Percentiles rank a stretch among this genome's conserved stretches.
phyloP scores from a whole-genome alignment of 805 yeast species.

The Candida boleticola region DNA sequence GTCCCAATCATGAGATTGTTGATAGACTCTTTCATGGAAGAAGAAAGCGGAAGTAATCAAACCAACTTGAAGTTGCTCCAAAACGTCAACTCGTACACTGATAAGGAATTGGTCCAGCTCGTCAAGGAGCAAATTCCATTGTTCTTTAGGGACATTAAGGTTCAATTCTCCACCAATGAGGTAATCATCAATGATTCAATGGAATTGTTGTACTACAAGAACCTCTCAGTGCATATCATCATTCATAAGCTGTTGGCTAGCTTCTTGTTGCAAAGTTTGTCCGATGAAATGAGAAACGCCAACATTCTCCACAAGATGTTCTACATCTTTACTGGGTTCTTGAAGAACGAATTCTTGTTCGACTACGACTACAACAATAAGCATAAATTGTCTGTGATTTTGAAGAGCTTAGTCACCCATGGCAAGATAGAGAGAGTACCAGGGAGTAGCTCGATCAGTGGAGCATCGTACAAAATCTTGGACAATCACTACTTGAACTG shows the following conservation, averaged over 20 bases:
- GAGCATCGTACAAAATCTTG: slow-evolving; percentile 13
- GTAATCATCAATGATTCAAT: slow-evolving; percentile 45
- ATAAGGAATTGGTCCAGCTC: slow-evolving; percentile 21
- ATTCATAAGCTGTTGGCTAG: slow-evolving; percentile 50
- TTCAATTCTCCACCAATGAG: slow-evolving; percentile 19
- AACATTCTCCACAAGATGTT: slow-evolving; percentile 22
- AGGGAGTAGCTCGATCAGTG: slow-evolving; percentile 5
- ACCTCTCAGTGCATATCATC: slow-evolving; percentile 53
- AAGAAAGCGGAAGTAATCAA: slow-evolving; percentile 13
- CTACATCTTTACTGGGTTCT: slow-evolving; percentile 35
- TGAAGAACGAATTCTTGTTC: slow-evolving; percentile 42
- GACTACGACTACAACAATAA: slow-evolving; percentile 35
- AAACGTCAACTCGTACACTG: slow-evolving; percentile 15
- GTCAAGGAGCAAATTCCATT: slow-evolving; percentile 24
- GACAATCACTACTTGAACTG: slow-evolving; percentile 22
- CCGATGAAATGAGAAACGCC: slow-evolving; percentile 8
- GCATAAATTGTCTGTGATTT: slow-evolving; percentile 26
- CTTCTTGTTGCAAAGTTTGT: slow-evolving; percentile 20
- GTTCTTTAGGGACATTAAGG: slow-evolving; percentile 26
- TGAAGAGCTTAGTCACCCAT: slow-evolving; percentile 19
- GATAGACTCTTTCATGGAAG: slow-evolving; percentile 16
- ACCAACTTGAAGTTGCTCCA: slow-evolving; percentile 22
- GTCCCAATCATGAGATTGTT: slow-evolving; percentile 30
- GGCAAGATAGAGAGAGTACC: slow-evolving; percentile 11
- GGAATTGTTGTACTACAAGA: slow-evolving; percentile 57